Evolutionary conservation across 2,329 filamentous ascomycete species (phyloP).

Genomic region (Xylariaceae sp.): DNA sequence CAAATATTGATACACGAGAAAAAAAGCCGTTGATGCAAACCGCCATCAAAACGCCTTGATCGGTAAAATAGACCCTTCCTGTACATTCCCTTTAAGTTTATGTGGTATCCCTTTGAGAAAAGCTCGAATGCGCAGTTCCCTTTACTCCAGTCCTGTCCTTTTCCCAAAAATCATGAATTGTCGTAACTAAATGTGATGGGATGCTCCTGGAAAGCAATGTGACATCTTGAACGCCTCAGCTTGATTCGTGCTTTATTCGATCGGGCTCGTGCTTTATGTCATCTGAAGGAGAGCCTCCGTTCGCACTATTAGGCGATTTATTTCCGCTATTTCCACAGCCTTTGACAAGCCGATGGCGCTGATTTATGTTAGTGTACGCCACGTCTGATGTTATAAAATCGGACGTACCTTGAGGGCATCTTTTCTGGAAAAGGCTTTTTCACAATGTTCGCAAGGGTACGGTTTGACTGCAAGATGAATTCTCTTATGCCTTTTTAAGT

Average conservation of each 20-base stretch:
- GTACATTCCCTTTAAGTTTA: too few relatives aligned
- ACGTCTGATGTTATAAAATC: neutral
- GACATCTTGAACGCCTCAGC: neutral
- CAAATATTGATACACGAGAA: too few relatives aligned
- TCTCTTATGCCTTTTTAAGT: conserved; percentile 90
- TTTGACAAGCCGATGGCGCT: conserved; percentile 63
- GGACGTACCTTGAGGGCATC: conserved; percentile 86
- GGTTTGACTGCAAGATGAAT: conserved; percentile 96
- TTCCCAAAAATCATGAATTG: too few relatives aligned
- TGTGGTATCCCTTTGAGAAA: too few relatives aligned
- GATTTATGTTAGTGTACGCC: conserved; percentile 18
- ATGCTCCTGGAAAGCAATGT: neutral
- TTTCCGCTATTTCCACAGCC: conserved; percentile 49
- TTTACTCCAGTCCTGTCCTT: too few relatives aligned
- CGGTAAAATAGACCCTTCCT: too few relatives aligned
- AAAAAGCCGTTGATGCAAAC: too few relatives aligned
- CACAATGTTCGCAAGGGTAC: conserved; percentile 84
- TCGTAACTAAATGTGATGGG: too few relatives aligned
- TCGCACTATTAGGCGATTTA: conserved; percentile 20
- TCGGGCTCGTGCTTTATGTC: conserved; percentile 22
- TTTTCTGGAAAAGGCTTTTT: conserved; percentile 95
- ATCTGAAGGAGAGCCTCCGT: conserved; percentile 19
- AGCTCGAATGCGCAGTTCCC: too few relatives aligned
- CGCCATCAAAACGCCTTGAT: too few relatives aligned
- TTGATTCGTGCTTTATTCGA: conserved; percentile 19